Evolutionary conservation across 2,329 filamentous ascomycete genomes (phyloP), one percentile per base, ranked within the genome.

Genomic region (Didymella keratinophila): DNA sequence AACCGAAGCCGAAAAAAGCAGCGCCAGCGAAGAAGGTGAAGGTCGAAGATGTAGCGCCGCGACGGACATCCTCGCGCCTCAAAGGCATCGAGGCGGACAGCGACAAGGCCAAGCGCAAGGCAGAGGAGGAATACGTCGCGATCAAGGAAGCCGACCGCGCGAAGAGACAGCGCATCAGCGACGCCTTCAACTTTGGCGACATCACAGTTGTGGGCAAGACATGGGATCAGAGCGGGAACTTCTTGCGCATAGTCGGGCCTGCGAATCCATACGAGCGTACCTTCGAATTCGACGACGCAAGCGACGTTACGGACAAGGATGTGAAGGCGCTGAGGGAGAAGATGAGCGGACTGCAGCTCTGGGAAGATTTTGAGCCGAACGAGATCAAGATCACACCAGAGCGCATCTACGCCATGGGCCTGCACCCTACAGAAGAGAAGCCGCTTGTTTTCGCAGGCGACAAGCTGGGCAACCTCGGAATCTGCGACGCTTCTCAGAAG

Each of bases 391-490:
- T 65, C 28, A 68, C 65, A 4, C 61, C 61, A 28, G 62, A 71
- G 58, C 65, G 68, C 45, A 70, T 71, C 43, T 99, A 98, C 71
- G 85, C 91, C 0, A 87, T 98, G 68, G 88, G 89, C 0, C 94
- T 99, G 67, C 95, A 99, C 69, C 95, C 95, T 0, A 93, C 88
- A 0, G 83, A 88, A 57, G 87, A 93, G 2, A 98, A 98, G 70
- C 88, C 93, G 0, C 82, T 99, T 2, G 84, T 98, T 1, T 96
- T 99, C 72, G 94, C 94, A 0, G 94, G 94, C 11, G 95, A 99
- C 71, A 99, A 99, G 74, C 85, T 96, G 64, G 94, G 95, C 1
- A 91, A 92, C 23, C 83, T 98, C 58, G 95, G 95, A 0, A 86
- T 99, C 1, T 94, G 97, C 53, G 94, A 99, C 72, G 93, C 89